Conservation (phyloP, 2,329 filamentous ascomycete genomes). For the Colletotrichum somersetense region DNA sequence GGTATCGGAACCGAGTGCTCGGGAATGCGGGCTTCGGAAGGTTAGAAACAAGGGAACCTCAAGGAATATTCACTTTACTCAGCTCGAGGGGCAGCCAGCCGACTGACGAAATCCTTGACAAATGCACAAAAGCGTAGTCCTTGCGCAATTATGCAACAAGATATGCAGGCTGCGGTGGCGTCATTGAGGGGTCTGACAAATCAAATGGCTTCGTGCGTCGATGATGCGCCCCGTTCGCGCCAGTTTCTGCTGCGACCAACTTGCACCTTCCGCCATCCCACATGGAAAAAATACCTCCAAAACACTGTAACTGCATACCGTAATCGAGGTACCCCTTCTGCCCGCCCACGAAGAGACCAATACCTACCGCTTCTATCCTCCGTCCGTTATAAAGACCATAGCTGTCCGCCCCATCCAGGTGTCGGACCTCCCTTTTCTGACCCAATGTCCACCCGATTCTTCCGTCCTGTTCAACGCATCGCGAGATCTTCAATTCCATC, state of each 20-base stretch:
- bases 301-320: neutral
- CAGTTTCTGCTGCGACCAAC: neutral
- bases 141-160: constrained; percentile 4
- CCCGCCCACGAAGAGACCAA: neutral
- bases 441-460: constrained; percentile 37
- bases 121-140: neutral
- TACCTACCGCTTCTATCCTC: constrained; percentile 11
- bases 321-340: neutral
- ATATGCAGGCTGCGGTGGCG: constrained; percentile 12
- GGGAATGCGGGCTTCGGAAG: neutral
- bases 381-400: constrained; percentile 27
- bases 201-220: neutral
- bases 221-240: constrained; percentile 11
- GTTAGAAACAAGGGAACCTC: neutral
- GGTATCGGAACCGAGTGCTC: neutral
- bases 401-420: constrained; percentile 1
- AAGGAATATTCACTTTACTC: neutral
- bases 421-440: constrained; percentile 8
- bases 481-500: constrained; percentile 25
- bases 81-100: neutral
- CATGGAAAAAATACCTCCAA: constrained; percentile 9
- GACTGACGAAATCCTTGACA: neutral
- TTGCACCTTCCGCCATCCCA: neutral
- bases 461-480: constrained; percentile 36
- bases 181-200: constrained; percentile 18